Conservation (phyloP, 495 filamentous ascomycete genomes). For the Sordaria brevicollis region DNA sequence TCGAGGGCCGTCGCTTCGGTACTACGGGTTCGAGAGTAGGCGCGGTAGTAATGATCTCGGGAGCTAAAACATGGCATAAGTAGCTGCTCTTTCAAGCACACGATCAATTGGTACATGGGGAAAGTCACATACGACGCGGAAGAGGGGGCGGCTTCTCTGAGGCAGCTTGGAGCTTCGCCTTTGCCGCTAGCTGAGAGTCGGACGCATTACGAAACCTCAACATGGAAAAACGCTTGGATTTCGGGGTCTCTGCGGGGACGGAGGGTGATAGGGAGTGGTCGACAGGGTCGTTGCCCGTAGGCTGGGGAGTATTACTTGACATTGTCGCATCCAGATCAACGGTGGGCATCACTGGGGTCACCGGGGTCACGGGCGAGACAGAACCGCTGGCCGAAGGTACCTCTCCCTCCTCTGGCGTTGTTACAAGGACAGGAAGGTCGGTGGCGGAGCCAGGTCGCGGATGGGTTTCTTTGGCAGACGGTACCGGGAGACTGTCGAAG, state of each 20-base stretch:
- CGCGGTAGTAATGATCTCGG: constrained; percentile 86
- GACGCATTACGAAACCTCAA: constrained; percentile 88
- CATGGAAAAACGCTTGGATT: constrained; percentile 72
- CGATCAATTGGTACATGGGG: background rate
- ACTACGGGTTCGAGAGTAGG: constrained; percentile 57
- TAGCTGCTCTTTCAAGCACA: background rate
- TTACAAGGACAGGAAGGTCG: constrained; percentile 13
- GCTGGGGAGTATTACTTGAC: constrained; percentile 10
- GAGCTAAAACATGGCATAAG: constrained; percentile 42
- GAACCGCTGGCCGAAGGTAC: constrained; percentile 4
- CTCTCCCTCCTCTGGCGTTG: constrained; percentile 13
- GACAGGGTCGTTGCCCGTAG: constrained; percentile 19
- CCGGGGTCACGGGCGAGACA: constrained; percentile 5
- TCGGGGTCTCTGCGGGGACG: constrained; percentile 37
- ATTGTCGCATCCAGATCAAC: background rate
- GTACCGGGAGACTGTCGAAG: constrained; percentile 20
- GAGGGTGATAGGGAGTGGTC: constrained; percentile 26
- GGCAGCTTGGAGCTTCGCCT: constrained; percentile 62
- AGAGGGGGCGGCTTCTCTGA: constrained; percentile 55
- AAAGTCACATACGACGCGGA: constrained; percentile 50
- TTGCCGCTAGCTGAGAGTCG: constrained; percentile 76
- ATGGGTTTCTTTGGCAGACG: constrained; percentile 16
- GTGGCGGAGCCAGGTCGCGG: constrained; percentile 9
- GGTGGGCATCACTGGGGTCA: background rate
- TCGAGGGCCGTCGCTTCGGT: constrained; percentile 41